Evolutionary conservation across 2,329 filamentous ascomycete genomes (phyloP).

Genomic region (Colletotrichum sp.): DNA sequence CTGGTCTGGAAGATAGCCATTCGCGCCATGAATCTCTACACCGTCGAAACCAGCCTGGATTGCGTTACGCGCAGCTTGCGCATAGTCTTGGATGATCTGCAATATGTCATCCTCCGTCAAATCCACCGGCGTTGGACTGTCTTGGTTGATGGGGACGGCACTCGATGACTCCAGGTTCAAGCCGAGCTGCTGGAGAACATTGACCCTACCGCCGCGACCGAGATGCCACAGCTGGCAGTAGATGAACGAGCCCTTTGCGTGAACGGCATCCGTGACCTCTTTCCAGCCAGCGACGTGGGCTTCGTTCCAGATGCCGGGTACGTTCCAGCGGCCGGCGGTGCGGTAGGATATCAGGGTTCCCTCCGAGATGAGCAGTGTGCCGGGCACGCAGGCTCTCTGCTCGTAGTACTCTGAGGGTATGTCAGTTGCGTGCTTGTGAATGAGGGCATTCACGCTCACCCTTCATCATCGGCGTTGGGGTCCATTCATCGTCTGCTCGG

Average conservation of each 20-base stretch:
- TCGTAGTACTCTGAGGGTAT: constrained; percentile 29
- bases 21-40: constrained; percentile 64
- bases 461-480: constrained; percentile 19
- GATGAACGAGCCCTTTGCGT: constrained; percentile 65
- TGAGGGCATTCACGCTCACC: constrained; percentile 1
- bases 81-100: constrained; percentile 65
- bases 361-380: constrained; percentile 61
- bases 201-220: constrained; percentile 54
- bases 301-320: constrained; percentile 62
- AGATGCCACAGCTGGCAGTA: constrained; percentile 70
- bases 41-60: constrained; percentile 72
- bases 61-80: constrained; percentile 58
- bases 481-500: constrained; percentile 25
- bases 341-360: constrained; percentile 56
- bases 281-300: constrained; percentile 67
- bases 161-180: constrained; percentile 51
- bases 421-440: not conserved
- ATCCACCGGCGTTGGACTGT: constrained; percentile 59
- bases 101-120: constrained; percentile 73
- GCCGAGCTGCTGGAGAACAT: constrained; percentile 43
- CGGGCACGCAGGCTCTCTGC: constrained; percentile 36
- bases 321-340: constrained; percentile 49
- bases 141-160: constrained; percentile 49
- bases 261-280: constrained; percentile 64
- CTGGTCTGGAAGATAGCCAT: constrained; percentile 69